Evolutionary conservation across 2,329 filamentous ascomycete genomes (phyloP).

Genomic region (Pseudocercospora cruenta): DNA sequence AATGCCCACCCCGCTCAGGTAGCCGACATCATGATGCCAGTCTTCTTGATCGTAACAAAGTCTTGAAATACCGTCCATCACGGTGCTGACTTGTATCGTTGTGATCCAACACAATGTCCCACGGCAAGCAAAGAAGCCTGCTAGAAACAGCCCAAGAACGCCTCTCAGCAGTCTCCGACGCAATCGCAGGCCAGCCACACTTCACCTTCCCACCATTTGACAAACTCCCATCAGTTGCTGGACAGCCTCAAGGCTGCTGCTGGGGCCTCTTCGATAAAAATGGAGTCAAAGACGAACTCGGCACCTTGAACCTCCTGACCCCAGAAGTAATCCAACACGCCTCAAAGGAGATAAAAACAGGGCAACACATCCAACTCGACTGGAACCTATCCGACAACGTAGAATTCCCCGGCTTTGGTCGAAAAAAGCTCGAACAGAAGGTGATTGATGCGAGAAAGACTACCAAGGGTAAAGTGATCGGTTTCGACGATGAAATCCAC

Average conservation of each 20-base stretch:
- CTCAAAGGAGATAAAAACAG: slow-evolving; percentile 50
- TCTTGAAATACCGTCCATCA: background rate
- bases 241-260: slow-evolving; percentile 29
- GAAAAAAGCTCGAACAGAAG: slow-evolving; percentile 36
- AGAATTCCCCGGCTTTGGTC: slow-evolving; percentile 37
- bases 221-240: slow-evolving; percentile 29
- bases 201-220: slow-evolving; percentile 32
- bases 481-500: slow-evolving; percentile 55
- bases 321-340: slow-evolving; percentile 50
- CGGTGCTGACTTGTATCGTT: background rate
- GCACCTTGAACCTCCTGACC: slow-evolving; percentile 59
- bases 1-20: background rate
- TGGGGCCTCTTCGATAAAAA: slow-evolving; percentile 27
- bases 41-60: background rate
- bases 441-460: slow-evolving; percentile 29
- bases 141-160: slow-evolving; percentile 30
- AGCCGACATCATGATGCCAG: background rate
- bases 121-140: slow-evolving; percentile 26
- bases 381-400: slow-evolving; percentile 41
- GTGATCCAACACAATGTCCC: slow-evolving; percentile 15
- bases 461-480: slow-evolving; percentile 20
- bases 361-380: slow-evolving; percentile 59
- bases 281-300: slow-evolving; percentile 51
- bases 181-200: slow-evolving; percentile 21
- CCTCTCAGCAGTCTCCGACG: slow-evolving; percentile 28